Percentiles rank a stretch among this genome's conserved stretches.
These are phyloP conservation scores for Chlorella ohadii DNA, from an alignment of 139 green algal species.

Conservation along the genomic window DNA sequence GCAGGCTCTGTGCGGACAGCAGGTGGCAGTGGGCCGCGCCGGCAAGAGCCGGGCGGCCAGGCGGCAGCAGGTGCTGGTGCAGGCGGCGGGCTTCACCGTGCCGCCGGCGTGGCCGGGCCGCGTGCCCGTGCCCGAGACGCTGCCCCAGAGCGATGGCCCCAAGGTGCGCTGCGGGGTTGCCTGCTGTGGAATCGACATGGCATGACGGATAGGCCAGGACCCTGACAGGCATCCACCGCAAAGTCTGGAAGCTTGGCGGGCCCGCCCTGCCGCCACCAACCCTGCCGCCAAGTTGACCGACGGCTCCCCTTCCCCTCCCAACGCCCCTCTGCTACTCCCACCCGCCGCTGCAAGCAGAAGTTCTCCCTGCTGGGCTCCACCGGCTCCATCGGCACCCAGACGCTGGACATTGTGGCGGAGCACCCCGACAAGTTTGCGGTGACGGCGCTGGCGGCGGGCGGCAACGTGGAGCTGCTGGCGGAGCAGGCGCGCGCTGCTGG, in stretches of 20 bases:
- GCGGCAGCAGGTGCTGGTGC: constrained; percentile 14
- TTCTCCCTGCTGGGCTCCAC: constrained; percentile 95
- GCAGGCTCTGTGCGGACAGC: constrained; percentile 20
- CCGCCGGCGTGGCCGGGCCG: constrained; percentile 72
- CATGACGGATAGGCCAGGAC: too few relatives aligned
- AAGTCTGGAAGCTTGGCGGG: too few relatives aligned
- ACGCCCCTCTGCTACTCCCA: too few relatives aligned
- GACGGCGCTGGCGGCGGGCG: constrained; percentile 92
- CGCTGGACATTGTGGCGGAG: constrained; percentile 97
- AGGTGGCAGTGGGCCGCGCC: neutral
- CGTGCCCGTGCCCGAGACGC: constrained; percentile 47
- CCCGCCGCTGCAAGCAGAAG: constrained; percentile 80
- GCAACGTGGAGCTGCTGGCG: constrained; percentile 94
- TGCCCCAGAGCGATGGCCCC: constrained; percentile 31
- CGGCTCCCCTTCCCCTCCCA: too few relatives aligned
- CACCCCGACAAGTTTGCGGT: constrained; percentile 93
- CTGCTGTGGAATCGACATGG: too few relatives aligned
- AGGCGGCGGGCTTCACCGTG: constrained; percentile 9
- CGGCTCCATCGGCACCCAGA: constrained; percentile 99
- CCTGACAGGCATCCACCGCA: too few relatives aligned
- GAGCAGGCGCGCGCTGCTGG: constrained; percentile 73
- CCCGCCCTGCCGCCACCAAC: too few relatives aligned
- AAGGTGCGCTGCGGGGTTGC: constrained; percentile 38
- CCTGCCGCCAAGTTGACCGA: too few relatives aligned
- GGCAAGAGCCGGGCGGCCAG: neutral